phyloP scores from a whole-genome alignment of 2,329 filamentous ascomycete species.

The Ascochyta rabiei region DNA sequence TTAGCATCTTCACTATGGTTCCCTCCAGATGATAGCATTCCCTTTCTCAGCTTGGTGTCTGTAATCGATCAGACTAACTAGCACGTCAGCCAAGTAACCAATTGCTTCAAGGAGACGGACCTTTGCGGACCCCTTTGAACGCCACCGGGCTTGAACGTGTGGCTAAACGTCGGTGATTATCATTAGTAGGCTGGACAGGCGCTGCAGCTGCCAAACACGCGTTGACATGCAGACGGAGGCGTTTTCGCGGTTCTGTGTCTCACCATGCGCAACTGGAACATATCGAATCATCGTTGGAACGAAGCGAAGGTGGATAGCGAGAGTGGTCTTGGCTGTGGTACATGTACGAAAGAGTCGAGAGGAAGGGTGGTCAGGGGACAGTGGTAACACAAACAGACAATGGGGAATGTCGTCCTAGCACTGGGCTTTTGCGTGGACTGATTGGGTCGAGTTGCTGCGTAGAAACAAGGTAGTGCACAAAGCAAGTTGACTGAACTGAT shows the following conservation, averaged over 20 bases:
- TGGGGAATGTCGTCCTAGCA: not conserved
- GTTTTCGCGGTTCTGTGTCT: not conserved
- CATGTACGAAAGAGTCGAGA: not conserved
- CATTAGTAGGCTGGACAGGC: not conserved
- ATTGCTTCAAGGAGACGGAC: too few species aligned
- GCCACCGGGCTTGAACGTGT: not conserved
- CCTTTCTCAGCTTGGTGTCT: too few species aligned
- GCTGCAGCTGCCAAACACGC: constrained; percentile 1
- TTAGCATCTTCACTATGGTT: too few species aligned
- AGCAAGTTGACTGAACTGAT: not conserved
- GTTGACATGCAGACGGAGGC: not conserved
- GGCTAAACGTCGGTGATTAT: not conserved
- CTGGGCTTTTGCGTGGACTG: not conserved
- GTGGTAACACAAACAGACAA: not conserved
- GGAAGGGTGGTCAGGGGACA: not conserved
- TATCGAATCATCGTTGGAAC: not conserved
- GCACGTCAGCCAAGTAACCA: too few species aligned
- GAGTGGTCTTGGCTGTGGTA: not conserved
- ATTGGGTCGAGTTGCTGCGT: not conserved
- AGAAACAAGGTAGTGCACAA: not conserved
- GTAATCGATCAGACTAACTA: too few species aligned
- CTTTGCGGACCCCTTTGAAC: too few species aligned
- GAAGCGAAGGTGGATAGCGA: not conserved
- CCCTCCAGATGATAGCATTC: too few species aligned
- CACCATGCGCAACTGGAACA: constrained; percentile 1